Conservation (phyloP, 2,329 filamentous ascomycete species). For the Rhynchosporium secalis region DNA sequence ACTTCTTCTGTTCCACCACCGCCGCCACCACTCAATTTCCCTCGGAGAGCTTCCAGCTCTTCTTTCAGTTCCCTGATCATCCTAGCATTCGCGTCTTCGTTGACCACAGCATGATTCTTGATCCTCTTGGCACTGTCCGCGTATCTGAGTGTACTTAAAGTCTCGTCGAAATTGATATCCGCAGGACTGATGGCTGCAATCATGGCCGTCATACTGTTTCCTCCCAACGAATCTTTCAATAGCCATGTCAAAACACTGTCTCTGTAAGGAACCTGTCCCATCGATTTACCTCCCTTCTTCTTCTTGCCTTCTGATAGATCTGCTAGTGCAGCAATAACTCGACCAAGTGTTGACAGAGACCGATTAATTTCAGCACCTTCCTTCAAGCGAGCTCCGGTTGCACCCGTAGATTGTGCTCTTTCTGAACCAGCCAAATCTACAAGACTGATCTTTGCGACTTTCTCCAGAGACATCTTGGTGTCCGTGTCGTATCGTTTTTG, state of each 20-base stretch:
- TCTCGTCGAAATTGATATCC: slow-evolving; percentile 99
- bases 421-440: slow-evolving; percentile 98
- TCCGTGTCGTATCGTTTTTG: slow-evolving; percentile 90
- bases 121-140: slow-evolving; percentile 98
- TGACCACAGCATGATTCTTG: slow-evolving; percentile 99
- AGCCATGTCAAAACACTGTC: slow-evolving; percentile 97
- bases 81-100: slow-evolving; percentile 96
- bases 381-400: slow-evolving; percentile 90
- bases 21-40: slow-evolving; percentile 72
- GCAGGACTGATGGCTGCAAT: slow-evolving; percentile 98
- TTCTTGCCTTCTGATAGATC: slow-evolving; percentile 86
- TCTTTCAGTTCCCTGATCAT: slow-evolving; percentile 99
- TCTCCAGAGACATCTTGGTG: slow-evolving; percentile 96
- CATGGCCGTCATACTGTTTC: slow-evolving; percentile 99
- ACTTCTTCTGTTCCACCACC: slow-evolving; percentile 67
- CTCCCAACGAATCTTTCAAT: slow-evolving; percentile 92
- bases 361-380: slow-evolving; percentile 99
- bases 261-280: slow-evolving; percentile 85
- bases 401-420: slow-evolving; percentile 93
- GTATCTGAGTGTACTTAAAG: slow-evolving; percentile 90
- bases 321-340: slow-evolving; percentile 94
- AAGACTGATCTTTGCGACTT: slow-evolving; percentile 95
- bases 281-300: slow-evolving; percentile 68
- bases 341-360: slow-evolving; percentile 90
- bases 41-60: slow-evolving; percentile 80